These are phyloP conservation scores for Naganishia vishniacii DNA, from an alignment of 768 basidiomycete species.

Conservation along the genomic window DNA sequence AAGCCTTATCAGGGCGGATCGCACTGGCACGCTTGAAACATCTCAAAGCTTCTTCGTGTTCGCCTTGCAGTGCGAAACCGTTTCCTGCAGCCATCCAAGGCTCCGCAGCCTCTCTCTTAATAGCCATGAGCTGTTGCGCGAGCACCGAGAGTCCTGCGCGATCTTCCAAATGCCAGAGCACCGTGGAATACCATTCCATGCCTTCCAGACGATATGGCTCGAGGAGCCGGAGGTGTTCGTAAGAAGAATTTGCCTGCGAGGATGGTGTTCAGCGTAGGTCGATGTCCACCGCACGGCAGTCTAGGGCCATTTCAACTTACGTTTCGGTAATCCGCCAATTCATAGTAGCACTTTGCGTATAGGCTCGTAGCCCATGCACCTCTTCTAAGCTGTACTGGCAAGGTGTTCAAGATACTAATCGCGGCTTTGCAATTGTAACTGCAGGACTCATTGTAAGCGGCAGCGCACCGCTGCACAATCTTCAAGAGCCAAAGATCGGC, in stretches of 20 bases:
- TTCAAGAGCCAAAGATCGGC: slow-evolving; percentile 80
- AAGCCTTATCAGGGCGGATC: slow-evolving; percentile 82
- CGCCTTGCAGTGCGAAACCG: slow-evolving; percentile 88
- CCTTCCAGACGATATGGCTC: slow-evolving; percentile 86
- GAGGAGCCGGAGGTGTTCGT: slow-evolving; percentile 68
- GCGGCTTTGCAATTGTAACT: slow-evolving; percentile 71
- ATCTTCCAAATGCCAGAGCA: slow-evolving; percentile 87
- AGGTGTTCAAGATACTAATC: slow-evolving; percentile 66
- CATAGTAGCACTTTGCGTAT: slow-evolving; percentile 82
- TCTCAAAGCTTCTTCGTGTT: slow-evolving; percentile 83
- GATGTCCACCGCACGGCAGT: too few species aligned
- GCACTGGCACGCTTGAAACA: slow-evolving; percentile 89
- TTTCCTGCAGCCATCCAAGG: slow-evolving; percentile 98
- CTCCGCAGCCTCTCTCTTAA: slow-evolving; percentile 73
- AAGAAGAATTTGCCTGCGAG: slow-evolving; percentile 78
- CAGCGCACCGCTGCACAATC: slow-evolving; percentile 73
- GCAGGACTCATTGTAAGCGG: slow-evolving; percentile 67
- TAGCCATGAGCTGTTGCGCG: slow-evolving; percentile 82
- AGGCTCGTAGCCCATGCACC: slow-evolving; percentile 74
- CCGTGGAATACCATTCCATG: slow-evolving; percentile 94
- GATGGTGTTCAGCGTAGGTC: slow-evolving; percentile 33
- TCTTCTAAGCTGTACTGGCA: slow-evolving; percentile 68
- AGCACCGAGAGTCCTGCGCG: slow-evolving; percentile 81
- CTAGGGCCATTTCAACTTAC: too few species aligned
- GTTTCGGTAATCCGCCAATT: slow-evolving; percentile 77